Evolutionary conservation across 1,284 basidiomycete species (phyloP).

Genomic region (Volvariella surrecta): DNA sequence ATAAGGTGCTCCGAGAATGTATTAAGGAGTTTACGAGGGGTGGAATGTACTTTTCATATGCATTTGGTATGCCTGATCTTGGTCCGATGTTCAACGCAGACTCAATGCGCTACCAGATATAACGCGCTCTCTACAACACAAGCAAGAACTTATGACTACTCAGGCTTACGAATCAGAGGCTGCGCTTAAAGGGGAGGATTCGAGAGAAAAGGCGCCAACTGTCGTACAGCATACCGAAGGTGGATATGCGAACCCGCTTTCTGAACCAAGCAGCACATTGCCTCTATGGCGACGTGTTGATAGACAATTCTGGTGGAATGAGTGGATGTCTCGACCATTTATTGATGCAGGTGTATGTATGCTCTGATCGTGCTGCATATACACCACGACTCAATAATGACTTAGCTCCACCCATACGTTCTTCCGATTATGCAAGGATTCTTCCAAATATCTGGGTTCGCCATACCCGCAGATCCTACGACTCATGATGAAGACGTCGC

Average conservation of each 20-base stretch:
- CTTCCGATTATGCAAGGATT: conserved; percentile 89
- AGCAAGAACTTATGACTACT: conserved; percentile 49
- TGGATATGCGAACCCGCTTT: conserved; percentile 42
- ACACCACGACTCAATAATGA: conserved; percentile 1
- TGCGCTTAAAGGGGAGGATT: conserved; percentile 36
- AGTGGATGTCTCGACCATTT: conserved; percentile 69
- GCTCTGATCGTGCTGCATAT: not conserved
- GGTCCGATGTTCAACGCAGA: conserved; percentile 1
- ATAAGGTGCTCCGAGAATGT: conserved; percentile 68
- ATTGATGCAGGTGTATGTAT: conserved; percentile 61
- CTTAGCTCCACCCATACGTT: conserved; percentile 70
- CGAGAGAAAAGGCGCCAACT: conserved; percentile 5
- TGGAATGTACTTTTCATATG: conserved; percentile 76
- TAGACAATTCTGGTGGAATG: conserved; percentile 87
- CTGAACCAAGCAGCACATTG: conserved; percentile 61
- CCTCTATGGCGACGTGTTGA: conserved; percentile 83
- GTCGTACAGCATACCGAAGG: conserved; percentile 19
- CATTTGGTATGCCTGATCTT: conserved; percentile 45
- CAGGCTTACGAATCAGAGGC: conserved; percentile 49
- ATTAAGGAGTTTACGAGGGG: conserved; percentile 65
- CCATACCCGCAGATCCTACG: conserved; percentile 47
- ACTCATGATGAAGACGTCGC: conserved; percentile 36
- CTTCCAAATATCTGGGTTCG: conserved; percentile 64
- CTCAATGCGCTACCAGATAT: conserved; percentile 40
- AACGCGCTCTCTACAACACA: conserved; percentile 72